Base-by-base conservation (phyloP, 106 monocot species). In the Dactylorhiza incarnata region DNA sequence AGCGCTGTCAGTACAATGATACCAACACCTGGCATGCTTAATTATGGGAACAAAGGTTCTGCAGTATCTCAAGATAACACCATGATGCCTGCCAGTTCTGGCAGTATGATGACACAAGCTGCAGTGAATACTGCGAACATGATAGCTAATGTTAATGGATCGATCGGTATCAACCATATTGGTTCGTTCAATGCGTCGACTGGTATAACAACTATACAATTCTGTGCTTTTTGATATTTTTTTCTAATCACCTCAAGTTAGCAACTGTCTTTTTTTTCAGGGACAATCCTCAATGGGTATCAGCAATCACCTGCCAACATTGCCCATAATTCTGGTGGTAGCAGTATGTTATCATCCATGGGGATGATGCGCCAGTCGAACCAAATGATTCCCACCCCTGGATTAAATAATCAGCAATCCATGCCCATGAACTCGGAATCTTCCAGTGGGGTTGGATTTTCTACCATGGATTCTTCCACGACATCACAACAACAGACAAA, bases 381-480 rank as follows among this genome's bases (percentile, higher is more conserved):
- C 71, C 94, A 91, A 68, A 94, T 99, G 94, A 92, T 99, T 14
- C 99, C 94, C 45, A 92, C 99, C 49, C 99, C 94, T 75, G 94
- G 99, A 50, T 90, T 94, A 43, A 94, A 81, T 73, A 86, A 86
- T 86, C 71, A 72, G 72, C 83, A 86, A 68, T 71, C 78, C n/a
- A 67, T 80, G 51, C 10, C 91, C 17, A 67, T 83, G 59, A 86
- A 82, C 75, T 81, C 89, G 67, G 84, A 81, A 48, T 77, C 25
- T 72, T 78, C 81, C 49, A 86, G 76, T 84, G 88, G 85, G n/a
- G 73, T 70, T 79, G 84, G 85, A 54, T 78, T 80, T 65, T 77
- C 88, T 51, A 75, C 70, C 26, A 49, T 85, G 26, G 95, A 92
- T 20, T 73, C 89, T 45, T 73, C 74, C 77, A 73, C 81, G 67